phyloP scores from a whole-genome alignment of 169 alveolate genomes.

The Ichthyophthirius multifiliis region DNA sequence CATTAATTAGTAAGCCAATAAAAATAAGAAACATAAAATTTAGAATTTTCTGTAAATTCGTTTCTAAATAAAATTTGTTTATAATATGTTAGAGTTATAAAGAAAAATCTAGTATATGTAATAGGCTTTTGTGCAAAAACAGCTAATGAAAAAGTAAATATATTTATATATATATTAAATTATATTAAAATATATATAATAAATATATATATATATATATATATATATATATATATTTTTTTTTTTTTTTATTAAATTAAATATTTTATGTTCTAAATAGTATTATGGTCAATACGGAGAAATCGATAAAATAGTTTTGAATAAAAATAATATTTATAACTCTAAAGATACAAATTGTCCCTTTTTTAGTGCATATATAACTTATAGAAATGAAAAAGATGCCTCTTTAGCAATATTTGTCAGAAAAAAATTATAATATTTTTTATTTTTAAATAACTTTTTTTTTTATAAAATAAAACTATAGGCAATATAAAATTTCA shows the following conservation, averaged over 20 bases:
- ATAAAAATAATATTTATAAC: slow-evolving; percentile 66
- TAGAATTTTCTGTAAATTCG: too few relatives aligned
- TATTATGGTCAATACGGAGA: slow-evolving; percentile 78
- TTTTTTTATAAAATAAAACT: background rate
- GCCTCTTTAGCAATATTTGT: slow-evolving; percentile 67
- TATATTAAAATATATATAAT: background rate
- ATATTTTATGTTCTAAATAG: slow-evolving; percentile 40
- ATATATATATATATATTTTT: background rate
- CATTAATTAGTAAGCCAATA: too few relatives aligned
- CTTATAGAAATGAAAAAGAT: slow-evolving; percentile 55
- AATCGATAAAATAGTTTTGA: slow-evolving; percentile 59
- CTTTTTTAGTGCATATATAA: slow-evolving; percentile 64
- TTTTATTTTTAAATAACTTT: background rate
- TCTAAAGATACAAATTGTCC: slow-evolving; percentile 31
- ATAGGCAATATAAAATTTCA: slow-evolving; percentile 33
- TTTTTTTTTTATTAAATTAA: background rate
- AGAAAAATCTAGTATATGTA: slow-evolving; percentile 70
- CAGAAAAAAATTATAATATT: background rate
- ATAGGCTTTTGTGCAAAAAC: slow-evolving; percentile 60
- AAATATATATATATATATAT: background rate
- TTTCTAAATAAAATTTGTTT: too few relatives aligned
- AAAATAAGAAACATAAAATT: too few relatives aligned
- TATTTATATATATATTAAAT: background rate
- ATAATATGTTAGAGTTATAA: slow-evolving; percentile 48
- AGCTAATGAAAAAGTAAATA: slow-evolving; percentile 23